A percentile compares a stretch with the other conserved stretches of the same genome.
These are phyloP conservation scores for Prillingera fragicola DNA, from an alignment of 1,284 basidiomycete species.

Conservation along the genomic window DNA sequence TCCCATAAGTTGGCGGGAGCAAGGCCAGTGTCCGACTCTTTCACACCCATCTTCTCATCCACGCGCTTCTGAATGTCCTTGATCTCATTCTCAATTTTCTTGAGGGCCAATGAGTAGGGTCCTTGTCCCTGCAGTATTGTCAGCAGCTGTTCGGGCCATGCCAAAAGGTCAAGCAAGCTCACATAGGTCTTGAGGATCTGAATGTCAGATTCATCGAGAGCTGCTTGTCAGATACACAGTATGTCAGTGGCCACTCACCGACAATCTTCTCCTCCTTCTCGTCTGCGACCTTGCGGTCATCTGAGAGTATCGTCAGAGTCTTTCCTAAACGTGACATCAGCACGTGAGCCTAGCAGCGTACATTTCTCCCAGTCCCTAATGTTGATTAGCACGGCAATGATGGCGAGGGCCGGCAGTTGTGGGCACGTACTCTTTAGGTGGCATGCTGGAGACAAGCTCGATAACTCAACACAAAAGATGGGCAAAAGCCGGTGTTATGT, in stretches of 20 bases:
- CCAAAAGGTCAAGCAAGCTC: slow-evolving; percentile 40
- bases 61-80: slow-evolving; percentile 96
- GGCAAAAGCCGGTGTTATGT: no score
- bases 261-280: slow-evolving; percentile 90
- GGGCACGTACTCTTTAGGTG: slow-evolving; percentile 64
- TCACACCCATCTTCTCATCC: slow-evolving; percentile 96
- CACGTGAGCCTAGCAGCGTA: slow-evolving; percentile 54
- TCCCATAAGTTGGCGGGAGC: slow-evolving; percentile 97
- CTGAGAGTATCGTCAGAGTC: slow-evolving; percentile 36
- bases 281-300: slow-evolving; percentile 71
- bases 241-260: slow-evolving; percentile 57
- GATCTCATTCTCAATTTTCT: slow-evolving; percentile 86
- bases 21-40: slow-evolving; percentile 97
- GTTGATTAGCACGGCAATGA: no score
- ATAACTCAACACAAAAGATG: no score
- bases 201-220: slow-evolving; percentile 96
- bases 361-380: slow-evolving; percentile 96
- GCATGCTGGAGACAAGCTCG: slow-evolving; percentile 62
- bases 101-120: slow-evolving; percentile 84
- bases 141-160: background rate
- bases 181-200: slow-evolving; percentile 98
- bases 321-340: no score
- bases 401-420: slow-evolving; percentile 3
- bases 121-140: slow-evolving; percentile 74
- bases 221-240: slow-evolving; percentile 50